Base-by-base conservation (phyloP, 2,329 filamentous ascomycete species). In the Cordyceps cateniannulata region DNA sequence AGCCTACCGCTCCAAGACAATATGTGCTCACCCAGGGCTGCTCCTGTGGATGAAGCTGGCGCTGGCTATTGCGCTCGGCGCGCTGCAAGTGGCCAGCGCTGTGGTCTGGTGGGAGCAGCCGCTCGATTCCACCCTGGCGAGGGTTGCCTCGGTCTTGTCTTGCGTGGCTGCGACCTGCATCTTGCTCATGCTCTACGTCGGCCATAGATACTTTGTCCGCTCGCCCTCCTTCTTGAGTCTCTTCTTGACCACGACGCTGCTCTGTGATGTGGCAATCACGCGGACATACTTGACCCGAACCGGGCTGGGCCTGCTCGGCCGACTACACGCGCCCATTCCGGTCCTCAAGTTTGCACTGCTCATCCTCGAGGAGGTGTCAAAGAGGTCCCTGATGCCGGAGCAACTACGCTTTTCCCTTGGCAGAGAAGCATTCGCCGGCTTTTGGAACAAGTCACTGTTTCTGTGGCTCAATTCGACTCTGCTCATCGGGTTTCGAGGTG, bases 401-500 rank as follows among this genome's bases (percentile, higher is more conserved):
- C 25, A 40, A 18, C 16, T 38, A 20, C 44, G 6, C 54, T 35
- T 10, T 12, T 25, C 27, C 7, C 14, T 49, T 27, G 44, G 54
- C 6, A 3, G 18, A 3, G 54, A 58, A 44, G 6, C 27, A 18
- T 12, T 48, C 32, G 51, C 47, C 18, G 56, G 56, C 24, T 59
- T 59, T 14, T 59, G 56, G 56, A 52, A 20, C 35, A 24, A 48
- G 6, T 22, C 22, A 14, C 12, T 59, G 0, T 59, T 59, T 24
- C 32, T 52, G 1, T 59, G 54, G 54, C 35, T 58, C 9, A 58
- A 58, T 20, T 58, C 54, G 3, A 58, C 54, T 4, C 54, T 58
- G 3, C 29, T 58, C n/a, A 29, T 58, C 22, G 54, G 54, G 1
- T 58, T 48, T n/a, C 54, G 29, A 16, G 14, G 7, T 3, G 35